Evolutionary conservation across 148 eudicot species (phyloP), one percentile per base, ranked within the genome.

Genomic region (Camellia granthamiana): DNA sequence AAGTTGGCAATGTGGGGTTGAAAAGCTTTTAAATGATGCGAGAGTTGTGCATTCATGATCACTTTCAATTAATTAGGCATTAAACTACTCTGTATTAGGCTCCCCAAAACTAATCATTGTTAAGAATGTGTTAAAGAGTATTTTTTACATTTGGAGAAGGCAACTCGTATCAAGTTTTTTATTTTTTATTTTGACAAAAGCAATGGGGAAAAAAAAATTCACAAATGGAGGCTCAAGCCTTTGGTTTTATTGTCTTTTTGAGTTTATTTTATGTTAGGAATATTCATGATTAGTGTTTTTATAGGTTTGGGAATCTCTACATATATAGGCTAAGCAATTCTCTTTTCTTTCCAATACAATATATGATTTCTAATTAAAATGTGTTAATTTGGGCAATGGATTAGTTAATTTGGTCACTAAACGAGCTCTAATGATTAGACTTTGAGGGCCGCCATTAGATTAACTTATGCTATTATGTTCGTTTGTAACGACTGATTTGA

Each of bases 31-130:
- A 5, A 62, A 30, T 19, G 18, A 61, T n/a, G 9, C 13, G 12
- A 30, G 70, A 66, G 70, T 38, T 66, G 70, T 69, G 72, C 21
- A 42, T 44, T 12, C 58, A 52, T 72, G 60, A 51, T 72, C 30
- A 51, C 18, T 72, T 69, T 49, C 58, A 49, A 38, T 47, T 71
- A 5, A n/a, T 52, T 21, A 18, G 3, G 10, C 0, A 70, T 16
- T 46, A 47, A 47, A 47, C 9, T 70, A 16, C 30, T 70, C 14
- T 44, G 10, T 46, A 44, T 46, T 46, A 18, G 23, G 19, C 49
- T 46, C 30, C 54, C 54, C 42, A 49, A 69, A 14, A 69, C 69
- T 21, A 62, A 54, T 88, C 81, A 91, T 47, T 44, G 55, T 15
- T 70, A 47, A 70, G 18, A 70, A 7, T 47, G 14, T 56, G 12